Evolutionary conservation across 495 filamentous ascomycete genomes (phyloP).

Genomic region (Gamarada debralockiae): DNA sequence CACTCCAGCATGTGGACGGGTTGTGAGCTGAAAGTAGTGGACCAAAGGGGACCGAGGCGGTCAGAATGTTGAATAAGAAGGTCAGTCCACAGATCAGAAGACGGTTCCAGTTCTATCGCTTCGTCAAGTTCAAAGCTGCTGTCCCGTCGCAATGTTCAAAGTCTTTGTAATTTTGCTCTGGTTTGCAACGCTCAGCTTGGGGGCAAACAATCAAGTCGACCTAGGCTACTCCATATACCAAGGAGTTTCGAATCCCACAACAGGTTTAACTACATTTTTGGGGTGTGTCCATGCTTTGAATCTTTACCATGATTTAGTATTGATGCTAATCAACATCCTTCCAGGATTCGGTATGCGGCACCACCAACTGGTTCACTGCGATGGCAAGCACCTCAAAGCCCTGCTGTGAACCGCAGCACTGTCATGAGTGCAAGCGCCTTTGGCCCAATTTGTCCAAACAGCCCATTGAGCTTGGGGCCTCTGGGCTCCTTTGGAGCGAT

Average conservation of each 20-base stretch:
- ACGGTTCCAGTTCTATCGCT: too few species aligned
- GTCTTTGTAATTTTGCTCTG: too few species aligned
- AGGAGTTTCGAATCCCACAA: constrained; percentile 2
- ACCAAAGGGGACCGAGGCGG: too few species aligned
- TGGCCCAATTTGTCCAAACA: neutral
- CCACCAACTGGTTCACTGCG: constrained; percentile 49
- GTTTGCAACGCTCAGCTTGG: too few species aligned
- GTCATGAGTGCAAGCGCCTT: neutral
- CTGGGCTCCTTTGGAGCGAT: neutral
- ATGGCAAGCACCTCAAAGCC: constrained; percentile 42
- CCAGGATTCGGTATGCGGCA: constrained; percentile 55
- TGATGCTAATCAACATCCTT: neutral
- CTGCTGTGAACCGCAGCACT: constrained; percentile 22
- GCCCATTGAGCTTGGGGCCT: neutral
- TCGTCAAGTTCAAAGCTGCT: too few species aligned
- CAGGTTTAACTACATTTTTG: constrained; percentile 3
- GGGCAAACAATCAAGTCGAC: too few species aligned
- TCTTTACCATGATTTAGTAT: neutral
- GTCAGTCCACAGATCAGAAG: too few species aligned
- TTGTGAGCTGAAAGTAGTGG: too few species aligned
- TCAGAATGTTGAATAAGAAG: too few species aligned
- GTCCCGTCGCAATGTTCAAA: too few species aligned
- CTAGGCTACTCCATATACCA: constrained; percentile 7
- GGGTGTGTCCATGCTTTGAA: constrained; percentile 1
- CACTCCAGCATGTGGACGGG: too few species aligned